These are phyloP conservation scores for Deinandra increscens DNA, from an alignment of 129 eudicot species.

Conservation along the genomic window DNA sequence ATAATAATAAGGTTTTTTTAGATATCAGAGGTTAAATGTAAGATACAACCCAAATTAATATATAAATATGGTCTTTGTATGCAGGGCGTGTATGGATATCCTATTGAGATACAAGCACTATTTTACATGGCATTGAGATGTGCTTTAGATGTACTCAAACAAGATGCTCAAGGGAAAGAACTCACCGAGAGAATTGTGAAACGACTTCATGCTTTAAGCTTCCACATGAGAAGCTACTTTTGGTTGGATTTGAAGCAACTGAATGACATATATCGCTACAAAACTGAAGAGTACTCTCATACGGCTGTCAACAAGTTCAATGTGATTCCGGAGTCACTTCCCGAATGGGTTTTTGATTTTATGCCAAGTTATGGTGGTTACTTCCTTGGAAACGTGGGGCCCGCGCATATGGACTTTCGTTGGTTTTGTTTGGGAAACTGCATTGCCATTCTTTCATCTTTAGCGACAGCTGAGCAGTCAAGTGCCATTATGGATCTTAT, in stretches of 20 bases:
- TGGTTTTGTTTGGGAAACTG: conserved; percentile 98
- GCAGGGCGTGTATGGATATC: conserved; percentile 95
- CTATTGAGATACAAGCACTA: conserved; percentile 92
- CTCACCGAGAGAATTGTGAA: conserved; percentile 65
- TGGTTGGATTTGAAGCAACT: conserved; percentile 92
- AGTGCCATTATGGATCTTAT: conserved; percentile 91
- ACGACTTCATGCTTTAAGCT: conserved; percentile 94
- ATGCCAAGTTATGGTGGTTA: conserved; percentile 92
- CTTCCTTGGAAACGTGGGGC: conserved; percentile 92
- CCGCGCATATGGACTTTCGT: conserved; percentile 94
- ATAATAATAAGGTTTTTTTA: background rate
- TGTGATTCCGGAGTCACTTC: conserved; percentile 93
- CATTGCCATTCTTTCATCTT: conserved; percentile 80
- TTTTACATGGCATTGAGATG: conserved; percentile 96
- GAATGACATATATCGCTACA: conserved; percentile 83
- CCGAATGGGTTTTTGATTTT: conserved; percentile 93
- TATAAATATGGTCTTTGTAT: conserved; percentile 5
- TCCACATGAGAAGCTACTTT: conserved; percentile 91
- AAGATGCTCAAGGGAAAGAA: conserved; percentile 81
- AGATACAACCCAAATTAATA: background rate
- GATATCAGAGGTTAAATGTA: background rate
- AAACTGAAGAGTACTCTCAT: no score
- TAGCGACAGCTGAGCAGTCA: conserved; percentile 84
- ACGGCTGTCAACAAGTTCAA: conserved; percentile 97
- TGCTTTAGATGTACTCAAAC: conserved; percentile 69